Conservation (phyloP, 352 stramenopile genomes). For the Phytophthora pseudosyringae region DNA sequence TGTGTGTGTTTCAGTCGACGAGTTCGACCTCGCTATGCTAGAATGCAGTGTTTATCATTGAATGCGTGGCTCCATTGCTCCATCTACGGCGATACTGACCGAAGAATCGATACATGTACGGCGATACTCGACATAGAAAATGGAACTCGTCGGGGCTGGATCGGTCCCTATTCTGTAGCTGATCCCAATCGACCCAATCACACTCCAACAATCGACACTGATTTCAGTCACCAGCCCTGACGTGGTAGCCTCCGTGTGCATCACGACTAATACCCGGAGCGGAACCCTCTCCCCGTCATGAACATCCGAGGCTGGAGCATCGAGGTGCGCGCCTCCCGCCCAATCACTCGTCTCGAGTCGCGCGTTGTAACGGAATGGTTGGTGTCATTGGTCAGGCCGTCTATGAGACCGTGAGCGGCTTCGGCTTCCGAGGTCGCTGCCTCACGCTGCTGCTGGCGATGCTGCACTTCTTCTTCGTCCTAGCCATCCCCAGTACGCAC, state of each 20-base stretch:
- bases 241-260: not conserved
- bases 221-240: slow-evolving; percentile 8
- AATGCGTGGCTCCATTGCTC: too few species aligned
- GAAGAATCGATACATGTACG: too few species aligned
- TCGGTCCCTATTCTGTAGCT: slow-evolving; percentile 2
- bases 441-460: slow-evolving; percentile 34
- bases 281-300: slow-evolving; percentile 18
- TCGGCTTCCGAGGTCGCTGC: slow-evolving; percentile 37
- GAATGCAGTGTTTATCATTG: not conserved
- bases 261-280: not conserved
- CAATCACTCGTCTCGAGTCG: not conserved
- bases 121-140: too few species aligned
- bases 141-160: too few species aligned
- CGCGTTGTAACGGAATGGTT: slow-evolving; percentile 5
- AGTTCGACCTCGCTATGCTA: not conserved
- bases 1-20: not conserved
- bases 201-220: not conserved
- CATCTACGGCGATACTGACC: too few species aligned
- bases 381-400: slow-evolving; percentile 15
- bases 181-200: slow-evolving; percentile 6
- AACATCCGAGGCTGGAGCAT: slow-evolving; percentile 27
- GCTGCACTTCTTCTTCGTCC: slow-evolving; percentile 28
- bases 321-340: slow-evolving; percentile 6
- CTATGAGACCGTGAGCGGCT: slow-evolving; percentile 33
- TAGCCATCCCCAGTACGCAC: slow-evolving; percentile 30